These are phyloP conservation scores for Xerocomellus chrysenteron DNA, from an alignment of 768 basidiomycete genomes.

Conservation along the genomic window DNA sequence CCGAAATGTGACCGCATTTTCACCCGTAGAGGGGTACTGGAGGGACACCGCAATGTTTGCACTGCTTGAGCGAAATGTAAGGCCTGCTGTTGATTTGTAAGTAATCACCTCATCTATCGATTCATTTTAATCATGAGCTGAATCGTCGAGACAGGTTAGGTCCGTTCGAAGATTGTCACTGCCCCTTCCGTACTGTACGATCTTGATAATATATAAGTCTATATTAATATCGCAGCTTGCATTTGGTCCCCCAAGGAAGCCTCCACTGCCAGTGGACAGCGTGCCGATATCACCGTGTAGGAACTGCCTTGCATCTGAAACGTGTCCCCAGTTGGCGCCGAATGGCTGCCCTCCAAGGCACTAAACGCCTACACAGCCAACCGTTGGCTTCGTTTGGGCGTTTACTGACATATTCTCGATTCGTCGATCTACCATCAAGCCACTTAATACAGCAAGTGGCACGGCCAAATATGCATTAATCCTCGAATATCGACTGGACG, in stretches of 20 bases:
- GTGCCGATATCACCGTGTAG: neutral
- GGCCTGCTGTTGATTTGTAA: neutral
- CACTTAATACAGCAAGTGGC: slow-evolving; percentile 12
- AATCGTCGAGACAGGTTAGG: neutral
- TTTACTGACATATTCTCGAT: neutral
- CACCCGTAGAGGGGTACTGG: slow-evolving; percentile 23
- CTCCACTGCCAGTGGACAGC: neutral
- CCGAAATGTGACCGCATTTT: slow-evolving; percentile 13
- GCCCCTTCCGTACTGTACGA: neutral
- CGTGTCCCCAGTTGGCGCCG: neutral
- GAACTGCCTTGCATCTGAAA: neutral
- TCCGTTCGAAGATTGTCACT: neutral
- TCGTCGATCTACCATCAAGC: neutral
- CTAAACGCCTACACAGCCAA: slow-evolving; percentile 1
- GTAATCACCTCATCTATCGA: neutral
- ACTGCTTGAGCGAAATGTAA: neutral
- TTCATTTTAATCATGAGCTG: neutral
- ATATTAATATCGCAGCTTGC: neutral
- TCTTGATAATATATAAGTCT: neutral
- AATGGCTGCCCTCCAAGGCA: slow-evolving; percentile 3
- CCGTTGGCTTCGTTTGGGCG: neutral
- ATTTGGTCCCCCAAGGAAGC: too few relatives aligned
- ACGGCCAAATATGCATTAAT: neutral
- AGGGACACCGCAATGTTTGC: slow-evolving; percentile 14
- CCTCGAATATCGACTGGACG: neutral